phyloP scores from a whole-genome alignment of 1,139 yeast genomes.

The Taphrina sp. region DNA sequence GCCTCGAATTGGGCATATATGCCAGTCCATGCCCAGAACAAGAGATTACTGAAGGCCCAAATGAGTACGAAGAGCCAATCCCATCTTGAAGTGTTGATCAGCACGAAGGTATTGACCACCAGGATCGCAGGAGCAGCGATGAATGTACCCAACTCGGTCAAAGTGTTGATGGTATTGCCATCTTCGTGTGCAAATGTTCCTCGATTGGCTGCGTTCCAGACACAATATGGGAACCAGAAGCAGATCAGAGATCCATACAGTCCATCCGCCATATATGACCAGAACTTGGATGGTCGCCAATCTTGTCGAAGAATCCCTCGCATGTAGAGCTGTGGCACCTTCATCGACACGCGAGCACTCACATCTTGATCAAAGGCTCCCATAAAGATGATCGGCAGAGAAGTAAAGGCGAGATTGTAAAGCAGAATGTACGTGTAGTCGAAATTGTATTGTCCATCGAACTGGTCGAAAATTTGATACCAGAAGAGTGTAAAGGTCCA shows the following conservation, averaged over 20 bases:
- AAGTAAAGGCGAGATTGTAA: constrained; percentile 90
- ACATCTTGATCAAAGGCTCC: constrained; percentile 95
- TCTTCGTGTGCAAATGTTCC: constrained; percentile 48
- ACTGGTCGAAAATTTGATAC: constrained; percentile 82
- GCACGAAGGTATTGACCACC: constrained; percentile 74
- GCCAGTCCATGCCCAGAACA: constrained; percentile 75
- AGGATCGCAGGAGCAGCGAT: constrained; percentile 77
- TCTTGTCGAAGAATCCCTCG: constrained; percentile 80
- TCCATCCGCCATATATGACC: constrained; percentile 85
- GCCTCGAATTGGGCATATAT: constrained; percentile 67
- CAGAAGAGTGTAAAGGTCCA: constrained; percentile 86
- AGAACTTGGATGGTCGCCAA: constrained; percentile 76
- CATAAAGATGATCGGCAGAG: constrained; percentile 85
- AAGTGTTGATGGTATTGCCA: constrained; percentile 73
- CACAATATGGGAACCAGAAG: constrained; percentile 80
- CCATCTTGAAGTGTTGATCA: constrained; percentile 87
- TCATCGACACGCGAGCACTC: constrained; percentile 69
- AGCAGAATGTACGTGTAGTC: constrained; percentile 84
- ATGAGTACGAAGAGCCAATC: constrained; percentile 78
- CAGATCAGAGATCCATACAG: constrained; percentile 80
- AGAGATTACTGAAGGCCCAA: constrained; percentile 60
- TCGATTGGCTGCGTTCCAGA: constrained; percentile 58
- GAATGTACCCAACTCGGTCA: constrained; percentile 79
- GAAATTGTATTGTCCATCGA: constrained; percentile 87
- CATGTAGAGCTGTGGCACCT: constrained; percentile 87